Base-by-base conservation (phyloP, 2,329 filamentous ascomycete species). In the Venturiaceae sp. region DNA sequence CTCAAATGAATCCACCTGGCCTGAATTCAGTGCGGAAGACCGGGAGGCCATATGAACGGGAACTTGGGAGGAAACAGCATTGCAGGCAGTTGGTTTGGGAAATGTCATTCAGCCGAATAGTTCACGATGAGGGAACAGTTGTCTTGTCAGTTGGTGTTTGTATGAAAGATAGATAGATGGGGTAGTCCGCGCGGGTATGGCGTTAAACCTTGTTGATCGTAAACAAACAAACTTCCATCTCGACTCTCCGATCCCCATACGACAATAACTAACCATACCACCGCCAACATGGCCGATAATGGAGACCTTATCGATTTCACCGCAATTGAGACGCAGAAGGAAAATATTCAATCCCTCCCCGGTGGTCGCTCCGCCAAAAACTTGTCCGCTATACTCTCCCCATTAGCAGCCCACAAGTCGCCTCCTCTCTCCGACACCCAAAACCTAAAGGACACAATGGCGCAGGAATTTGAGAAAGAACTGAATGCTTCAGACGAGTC, bases 341-440 rank as follows among this genome's bases (percentile, higher is more conserved):
- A 99, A 76, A 99, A 99, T 74, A 96, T 99, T 59, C 92, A 96
- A 73, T 86, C 91, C 23, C 81, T 99, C 13, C 92, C 92, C 16
- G 88, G 90, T 62, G 94, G 86, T 34, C 80, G 94, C 63, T 97
- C 92, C 41, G 94, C 92, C 50, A 89, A 86, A 75, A 92, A 94
- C 57, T 85, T 99, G 55, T 91, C 86, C 32, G 83, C 91, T 58
- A 83, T 90, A 33, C 91, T 90, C 80, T 86, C 91, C 62, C 79
- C 88, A 58, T 79, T 82, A 41, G 78, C 80, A 41, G 74, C 82
- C 52, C 54, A 72, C 65, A 61, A 75, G n/a, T 61, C 68, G 0
- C 73, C 73, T 47, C 75, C 75, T 11, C 86, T 89, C 4, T 81
- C 84, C 58, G 84, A 90, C 63, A 90, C 86, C 41, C 80, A 86